A percentile compares a stretch with the other conserved stretches of the same genome.
Evolutionary conservation across 331 rosid species (phyloP).

Genomic region (Ulmus americana): DNA sequence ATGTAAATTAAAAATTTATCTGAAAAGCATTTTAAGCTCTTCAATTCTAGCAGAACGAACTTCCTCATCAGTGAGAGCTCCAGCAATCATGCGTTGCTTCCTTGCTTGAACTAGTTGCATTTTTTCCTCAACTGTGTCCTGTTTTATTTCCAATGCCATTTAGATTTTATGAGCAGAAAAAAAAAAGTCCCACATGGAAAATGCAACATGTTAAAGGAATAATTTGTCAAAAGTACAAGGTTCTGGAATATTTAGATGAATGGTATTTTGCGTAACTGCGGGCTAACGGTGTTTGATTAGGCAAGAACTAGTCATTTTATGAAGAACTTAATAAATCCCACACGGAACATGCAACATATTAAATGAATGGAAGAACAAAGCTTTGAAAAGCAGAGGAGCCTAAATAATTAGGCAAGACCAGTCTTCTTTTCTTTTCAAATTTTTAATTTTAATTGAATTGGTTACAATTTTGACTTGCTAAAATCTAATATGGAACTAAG

Average conservation of each 20-base stretch:
- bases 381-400: too few species aligned
- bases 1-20: slow-evolving; percentile 20
- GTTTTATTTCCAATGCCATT: neutral
- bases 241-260: neutral
- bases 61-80: slow-evolving; percentile 71
- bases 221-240: neutral
- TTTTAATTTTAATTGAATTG: neutral
- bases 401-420: too few species aligned
- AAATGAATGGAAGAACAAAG: too few species aligned
- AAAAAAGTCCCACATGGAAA: neutral
- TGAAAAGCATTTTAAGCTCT: slow-evolving; percentile 74
- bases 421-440: too few species aligned
- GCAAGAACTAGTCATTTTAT: too few species aligned
- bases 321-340: too few species aligned
- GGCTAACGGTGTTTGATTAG: too few species aligned
- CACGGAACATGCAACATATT: too few species aligned
- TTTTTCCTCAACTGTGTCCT: slow-evolving; percentile 64
- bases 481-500: neutral
- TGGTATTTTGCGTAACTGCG: too few species aligned
- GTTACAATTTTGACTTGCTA: slow-evolving; percentile 5
- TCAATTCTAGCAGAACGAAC: slow-evolving; percentile 64
- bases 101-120: slow-evolving; percentile 68
- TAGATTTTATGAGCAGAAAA: too few species aligned
- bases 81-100: slow-evolving; percentile 70
- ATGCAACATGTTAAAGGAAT: neutral